Conservation (phyloP, 2,329 filamentous ascomycete genomes). For the Fusarium temperatum region DNA sequence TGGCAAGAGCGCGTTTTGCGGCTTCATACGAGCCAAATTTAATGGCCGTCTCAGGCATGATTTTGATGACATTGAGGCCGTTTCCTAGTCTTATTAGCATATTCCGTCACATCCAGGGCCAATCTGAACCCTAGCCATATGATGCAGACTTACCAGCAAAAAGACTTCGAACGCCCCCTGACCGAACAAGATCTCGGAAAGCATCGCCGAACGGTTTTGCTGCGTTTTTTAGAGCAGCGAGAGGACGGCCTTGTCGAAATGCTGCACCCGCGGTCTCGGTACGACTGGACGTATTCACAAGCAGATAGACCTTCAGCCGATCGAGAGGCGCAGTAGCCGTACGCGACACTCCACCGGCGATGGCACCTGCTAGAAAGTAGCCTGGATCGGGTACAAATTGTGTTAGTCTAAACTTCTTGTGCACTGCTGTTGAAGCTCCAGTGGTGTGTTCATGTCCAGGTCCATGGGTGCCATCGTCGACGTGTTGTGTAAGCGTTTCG, state of each 20-base stretch:
- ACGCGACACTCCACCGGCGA: constrained; percentile 93
- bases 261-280: constrained; percentile 68
- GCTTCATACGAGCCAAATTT: constrained; percentile 99
- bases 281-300: constrained; percentile 77
- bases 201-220: constrained; percentile 77
- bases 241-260: constrained; percentile 73
- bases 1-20: constrained; percentile 86
- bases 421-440: constrained; percentile 46
- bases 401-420: constrained; percentile 65
- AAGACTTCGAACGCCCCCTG: constrained; percentile 86
- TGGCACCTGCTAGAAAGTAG: constrained; percentile 95
- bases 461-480: constrained; percentile 50
- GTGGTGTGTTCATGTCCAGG: constrained; percentile 38
- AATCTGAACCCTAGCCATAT: neutral
- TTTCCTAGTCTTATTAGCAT: constrained; percentile 71
- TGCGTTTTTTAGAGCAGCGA: constrained; percentile 72
- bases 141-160: constrained; percentile 79
- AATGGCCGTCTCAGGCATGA: constrained; percentile 98
- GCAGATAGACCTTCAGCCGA: constrained; percentile 95
- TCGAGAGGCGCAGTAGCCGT: constrained; percentile 96
- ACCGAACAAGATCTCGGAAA: constrained; percentile 80
- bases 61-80: constrained; percentile 94
- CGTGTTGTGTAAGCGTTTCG: constrained; percentile 35
- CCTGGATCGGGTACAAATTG: constrained; percentile 85
- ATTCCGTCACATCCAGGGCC: neutral